Evolutionary conservation across 495 filamentous ascomycete genomes (phyloP), one percentile per base, ranked within the genome.

Genomic region (Chaetomidium leptoderma): DNA sequence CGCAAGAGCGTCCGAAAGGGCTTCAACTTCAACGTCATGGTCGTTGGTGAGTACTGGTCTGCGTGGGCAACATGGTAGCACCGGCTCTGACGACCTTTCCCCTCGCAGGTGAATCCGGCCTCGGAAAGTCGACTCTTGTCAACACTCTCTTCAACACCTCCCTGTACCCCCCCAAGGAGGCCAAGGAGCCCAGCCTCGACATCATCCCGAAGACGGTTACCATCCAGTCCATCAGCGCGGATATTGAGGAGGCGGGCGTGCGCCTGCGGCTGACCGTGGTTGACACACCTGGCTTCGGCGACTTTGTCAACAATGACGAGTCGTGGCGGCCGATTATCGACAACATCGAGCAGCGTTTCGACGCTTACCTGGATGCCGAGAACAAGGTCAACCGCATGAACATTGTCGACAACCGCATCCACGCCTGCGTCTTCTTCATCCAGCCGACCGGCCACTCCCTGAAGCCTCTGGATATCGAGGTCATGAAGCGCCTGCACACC

Each of bases 21-120:
- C 58, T 98, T 98, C 85, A 98, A 97, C 83, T 98, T 98, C 82
- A 98, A 98, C 70, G 93, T 97, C 58, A 98, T 98, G 93, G 93
- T 98, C 74, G 93, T 98, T 74, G 93, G 93, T 98, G 80, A 59
- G 80, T 82, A 40, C 7, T 13, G 3, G 9, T 60, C 23, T 37
- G 32, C 14, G 1, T 57, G 29, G 21, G n/a, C 13, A 21, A 17
- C 33, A 55, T 24, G 19, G 32, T 3, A 53, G 30, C 46, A 23
- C 64, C 68, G 60, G 58, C 61, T 33, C 39, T 39, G 5, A 57
- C n/a, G 6, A 13, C 7, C 14, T 21, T n/a, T 7, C 32, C 9
- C 47, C 29, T 50, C 14, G 21, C 33, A 98, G 93, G 93, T 85
- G 93, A 98, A 86, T 98, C 93, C 63, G 93, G 93, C 53, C 85